Percentiles rank a stretch among this genome's conserved stretches.
Conservation (phyloP, 208 protist genomes). For the Crithidia fasciculata region DNA sequence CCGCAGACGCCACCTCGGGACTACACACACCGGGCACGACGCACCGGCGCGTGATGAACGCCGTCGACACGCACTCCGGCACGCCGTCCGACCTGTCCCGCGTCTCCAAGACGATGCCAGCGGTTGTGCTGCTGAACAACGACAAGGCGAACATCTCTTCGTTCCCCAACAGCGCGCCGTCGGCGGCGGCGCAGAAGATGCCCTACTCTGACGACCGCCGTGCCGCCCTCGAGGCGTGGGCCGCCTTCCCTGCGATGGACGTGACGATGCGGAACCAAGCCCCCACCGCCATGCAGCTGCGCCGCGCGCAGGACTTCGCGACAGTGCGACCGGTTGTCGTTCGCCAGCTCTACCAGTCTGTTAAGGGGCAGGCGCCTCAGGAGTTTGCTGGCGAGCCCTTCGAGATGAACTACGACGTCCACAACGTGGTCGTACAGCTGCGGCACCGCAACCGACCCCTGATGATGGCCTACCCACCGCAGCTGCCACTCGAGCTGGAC, state of each 20-base stretch:
- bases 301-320: conserved; percentile 15
- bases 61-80: conserved; percentile 15
- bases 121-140: background rate
- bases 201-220: conserved; percentile 36
- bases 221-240: conserved; percentile 39
- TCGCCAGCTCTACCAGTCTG: conserved; percentile 31
- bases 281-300: conserved; percentile 17
- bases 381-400: conserved; percentile 64
- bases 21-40: conserved; percentile 8
- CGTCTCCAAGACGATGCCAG: background rate
- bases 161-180: background rate
- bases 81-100: background rate
- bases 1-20: background rate
- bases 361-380: conserved; percentile 36
- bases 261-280: conserved; percentile 26
- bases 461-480: conserved; percentile 45
- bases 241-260: conserved; percentile 30
- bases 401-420: conserved; percentile 49
- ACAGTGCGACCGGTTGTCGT: conserved; percentile 3
- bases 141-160: background rate
- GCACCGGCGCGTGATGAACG: conserved; percentile 26
- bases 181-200: background rate
- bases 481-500: conserved; percentile 49
- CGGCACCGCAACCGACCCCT: conserved; percentile 46
- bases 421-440: conserved; percentile 66